Conservation (phyloP, 257 asterid genomes). For the Paulownia fortunei region DNA sequence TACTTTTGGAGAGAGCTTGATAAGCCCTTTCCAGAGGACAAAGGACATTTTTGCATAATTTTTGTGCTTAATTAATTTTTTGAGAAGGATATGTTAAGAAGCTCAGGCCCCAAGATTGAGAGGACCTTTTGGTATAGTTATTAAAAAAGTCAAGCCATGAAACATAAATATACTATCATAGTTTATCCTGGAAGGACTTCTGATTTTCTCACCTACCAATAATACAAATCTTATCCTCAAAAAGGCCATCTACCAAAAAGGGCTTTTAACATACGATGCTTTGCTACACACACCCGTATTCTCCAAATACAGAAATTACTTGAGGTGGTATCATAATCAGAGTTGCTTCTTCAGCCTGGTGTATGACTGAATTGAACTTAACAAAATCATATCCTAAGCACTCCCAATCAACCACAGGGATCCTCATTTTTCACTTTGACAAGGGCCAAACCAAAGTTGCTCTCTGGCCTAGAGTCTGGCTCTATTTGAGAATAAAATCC, state of each 20-base stretch:
- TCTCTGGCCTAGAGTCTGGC: slow-evolving; percentile 12
- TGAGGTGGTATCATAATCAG: slow-evolving; percentile 9
- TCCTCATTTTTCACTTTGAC: slow-evolving; percentile 4
- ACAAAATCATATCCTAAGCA: background rate
- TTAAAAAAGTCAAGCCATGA: background rate
- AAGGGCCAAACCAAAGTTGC: background rate
- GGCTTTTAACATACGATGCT: background rate
- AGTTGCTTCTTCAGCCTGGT: background rate
- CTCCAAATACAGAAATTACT: slow-evolving; percentile 8
- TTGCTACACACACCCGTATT: background rate
- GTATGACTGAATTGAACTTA: background rate
- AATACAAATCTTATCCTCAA: background rate
- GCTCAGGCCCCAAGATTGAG: background rate
- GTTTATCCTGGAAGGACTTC: background rate
- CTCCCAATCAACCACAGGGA: slow-evolving; percentile 14
- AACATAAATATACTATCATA: background rate
- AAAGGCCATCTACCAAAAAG: background rate
- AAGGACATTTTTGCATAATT: background rate
- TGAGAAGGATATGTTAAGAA: background rate
- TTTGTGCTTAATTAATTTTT: background rate
- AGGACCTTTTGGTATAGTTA: background rate
- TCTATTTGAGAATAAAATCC: background rate
- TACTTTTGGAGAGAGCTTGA: background rate
- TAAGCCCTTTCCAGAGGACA: background rate
- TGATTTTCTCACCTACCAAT: background rate